Conservation (phyloP, 257 asterid species). For the Solanum appendiculatum region DNA sequence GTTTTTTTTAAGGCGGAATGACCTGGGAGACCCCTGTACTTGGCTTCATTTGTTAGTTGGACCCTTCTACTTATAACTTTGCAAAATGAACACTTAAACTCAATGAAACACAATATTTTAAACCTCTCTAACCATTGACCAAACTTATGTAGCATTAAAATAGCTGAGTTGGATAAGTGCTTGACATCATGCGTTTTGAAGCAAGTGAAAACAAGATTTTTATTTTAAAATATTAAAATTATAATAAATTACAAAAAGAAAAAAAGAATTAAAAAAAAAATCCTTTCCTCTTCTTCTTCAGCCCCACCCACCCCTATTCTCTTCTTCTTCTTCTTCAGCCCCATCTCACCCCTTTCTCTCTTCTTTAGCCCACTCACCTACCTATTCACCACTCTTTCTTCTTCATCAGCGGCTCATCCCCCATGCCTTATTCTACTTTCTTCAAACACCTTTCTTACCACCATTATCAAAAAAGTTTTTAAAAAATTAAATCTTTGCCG, state of each 20-base stretch:
- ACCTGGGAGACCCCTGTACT: background rate
- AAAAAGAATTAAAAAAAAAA: too few relatives aligned
- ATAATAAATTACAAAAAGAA: too few relatives aligned
- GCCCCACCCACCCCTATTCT: too few relatives aligned
- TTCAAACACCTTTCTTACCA: background rate
- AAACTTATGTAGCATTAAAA: background rate
- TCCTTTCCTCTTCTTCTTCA: background rate
- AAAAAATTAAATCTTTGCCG: background rate
- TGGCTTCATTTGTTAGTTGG: background rate
- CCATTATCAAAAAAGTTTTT: too few relatives aligned
- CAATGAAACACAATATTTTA: background rate
- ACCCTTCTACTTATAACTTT: background rate
- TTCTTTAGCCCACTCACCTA: background rate
- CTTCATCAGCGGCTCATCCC: too few relatives aligned
- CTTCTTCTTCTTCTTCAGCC: background rate
- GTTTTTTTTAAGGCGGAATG: too few relatives aligned
- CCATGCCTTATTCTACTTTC: background rate
- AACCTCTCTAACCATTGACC: background rate
- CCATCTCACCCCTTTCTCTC: background rate
- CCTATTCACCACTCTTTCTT: background rate
- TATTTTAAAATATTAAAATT: too few relatives aligned
- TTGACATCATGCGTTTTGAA: background rate
- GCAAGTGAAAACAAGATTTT: background rate
- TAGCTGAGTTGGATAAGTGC: background rate
- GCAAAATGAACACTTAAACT: background rate